Evolutionary conservation across 805 yeast genomes (phyloP), one percentile per base, ranked within the genome.

Genomic region (Kluyveromyces siamensis): DNA sequence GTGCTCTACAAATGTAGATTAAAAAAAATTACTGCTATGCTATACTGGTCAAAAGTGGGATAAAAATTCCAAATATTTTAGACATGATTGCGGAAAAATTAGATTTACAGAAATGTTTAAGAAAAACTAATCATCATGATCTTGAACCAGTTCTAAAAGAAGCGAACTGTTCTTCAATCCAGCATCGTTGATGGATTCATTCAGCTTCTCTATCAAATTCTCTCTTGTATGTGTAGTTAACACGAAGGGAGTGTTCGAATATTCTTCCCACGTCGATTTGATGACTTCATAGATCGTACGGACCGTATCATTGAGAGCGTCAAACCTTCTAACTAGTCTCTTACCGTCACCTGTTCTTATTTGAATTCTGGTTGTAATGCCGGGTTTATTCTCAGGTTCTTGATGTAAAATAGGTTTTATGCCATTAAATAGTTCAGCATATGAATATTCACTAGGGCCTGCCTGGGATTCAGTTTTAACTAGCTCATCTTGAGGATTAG

Each of bases 281-380:
- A 84, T 76, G 61, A 77, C 79, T 56, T 80, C 83, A 63, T 76
- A 93, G 1, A 93, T 63, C 1, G 62, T 65, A 2, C 70, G 50
- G 0, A 93, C 87, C 2, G 74, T 70, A 54, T 86, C 95, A 3
- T 68, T 63, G 10, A 76, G 58, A 2, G 55, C 52, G 8, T 68
- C 66, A 56, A 91, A 85, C 50, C 87, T 76, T 51, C 87, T 83
- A 10, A 91, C 83, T 11, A 83, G 68, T 50, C 97, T 73, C 43
- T 81, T 76, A n/a, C 98, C 97, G 58, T 83, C 87, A 16, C 90
- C 93, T 27, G 87, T 76, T 50, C 96, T 74, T n/a, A 93, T 76
- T 66, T 93, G 98, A 25, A 93, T 77, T 57, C 96, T 73, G 0
- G 96, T 87, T 0, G 81, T 72, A 8, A 72, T 66, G 0, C 79